phyloP scores from a whole-genome alignment of 2,329 filamentous ascomycete species.

The Zelopaecilomyces penicillatus region DNA sequence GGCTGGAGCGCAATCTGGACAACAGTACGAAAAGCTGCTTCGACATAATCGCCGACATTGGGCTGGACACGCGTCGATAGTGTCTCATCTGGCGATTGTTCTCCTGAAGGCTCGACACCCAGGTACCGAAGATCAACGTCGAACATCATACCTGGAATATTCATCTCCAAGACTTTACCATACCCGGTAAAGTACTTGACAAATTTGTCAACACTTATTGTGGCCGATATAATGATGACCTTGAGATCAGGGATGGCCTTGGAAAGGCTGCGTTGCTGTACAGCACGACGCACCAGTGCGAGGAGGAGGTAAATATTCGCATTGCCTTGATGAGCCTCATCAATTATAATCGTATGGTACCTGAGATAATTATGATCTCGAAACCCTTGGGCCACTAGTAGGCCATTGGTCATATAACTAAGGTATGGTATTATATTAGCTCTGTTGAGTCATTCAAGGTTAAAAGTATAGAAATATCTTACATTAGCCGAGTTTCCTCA shows the following conservation, averaged over 20 bases:
- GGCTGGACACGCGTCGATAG: no score
- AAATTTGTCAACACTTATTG: constrained; percentile 94
- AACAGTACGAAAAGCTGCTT: no score
- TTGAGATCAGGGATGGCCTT: constrained; percentile 81
- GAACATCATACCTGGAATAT: no score
- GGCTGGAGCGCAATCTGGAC: no score
- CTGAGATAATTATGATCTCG: constrained; percentile 87
- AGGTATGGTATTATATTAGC: no score
- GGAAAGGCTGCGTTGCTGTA: constrained; percentile 89
- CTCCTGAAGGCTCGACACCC: no score
- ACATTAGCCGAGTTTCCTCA: constrained; percentile 84
- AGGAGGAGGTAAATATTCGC: constrained; percentile 95
- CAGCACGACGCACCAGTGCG: constrained; percentile 71
- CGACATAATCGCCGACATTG: no score
- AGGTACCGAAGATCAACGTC: no score
- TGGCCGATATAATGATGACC: constrained; percentile 93
- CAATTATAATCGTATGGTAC: constrained; percentile 91
- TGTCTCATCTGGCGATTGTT: no score
- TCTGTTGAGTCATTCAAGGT: no score
- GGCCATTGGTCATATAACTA: constrained; percentile 99
- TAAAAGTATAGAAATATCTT: no score
- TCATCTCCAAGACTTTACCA: no score
- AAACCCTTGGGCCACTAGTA: constrained; percentile 94
- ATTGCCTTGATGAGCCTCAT: constrained; percentile 95
- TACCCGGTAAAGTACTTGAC: constrained; percentile 92